These are phyloP conservation scores for Melaleuca alternifolia DNA, from an alignment of 345 rosid species.

Conservation along the genomic window DNA sequence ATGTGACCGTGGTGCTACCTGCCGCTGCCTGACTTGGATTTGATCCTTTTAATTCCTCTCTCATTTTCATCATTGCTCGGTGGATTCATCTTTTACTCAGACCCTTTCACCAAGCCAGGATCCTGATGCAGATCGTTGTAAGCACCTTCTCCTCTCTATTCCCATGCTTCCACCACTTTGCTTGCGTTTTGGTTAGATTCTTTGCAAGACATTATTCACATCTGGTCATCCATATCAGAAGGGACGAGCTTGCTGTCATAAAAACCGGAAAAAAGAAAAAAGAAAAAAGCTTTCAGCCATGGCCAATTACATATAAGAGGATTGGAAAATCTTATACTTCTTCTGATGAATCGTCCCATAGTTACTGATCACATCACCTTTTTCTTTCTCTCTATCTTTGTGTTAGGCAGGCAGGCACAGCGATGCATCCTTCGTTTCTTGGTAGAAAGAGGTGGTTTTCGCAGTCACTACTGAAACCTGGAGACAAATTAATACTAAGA, in stretches of 20 bases:
- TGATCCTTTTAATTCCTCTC: no score
- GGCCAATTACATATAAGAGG: background rate
- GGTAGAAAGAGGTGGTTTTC: background rate
- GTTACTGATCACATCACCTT: background rate
- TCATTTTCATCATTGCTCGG: no score
- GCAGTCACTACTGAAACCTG: background rate
- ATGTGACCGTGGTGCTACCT: background rate
- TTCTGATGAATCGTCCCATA: background rate
- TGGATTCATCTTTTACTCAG: no score
- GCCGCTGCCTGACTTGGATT: background rate
- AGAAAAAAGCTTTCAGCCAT: background rate
- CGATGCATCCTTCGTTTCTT: background rate
- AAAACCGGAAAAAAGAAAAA: no score
- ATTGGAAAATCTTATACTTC: background rate
- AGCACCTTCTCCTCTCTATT: no score
- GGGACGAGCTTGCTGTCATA: no score
- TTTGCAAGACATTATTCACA: no score
- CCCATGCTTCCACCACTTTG: no score
- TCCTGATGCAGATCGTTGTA: no score
- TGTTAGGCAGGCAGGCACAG: background rate
- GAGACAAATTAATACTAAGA: background rate
- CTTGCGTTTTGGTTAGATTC: no score
- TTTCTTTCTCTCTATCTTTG: background rate
- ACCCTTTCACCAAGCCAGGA: no score
- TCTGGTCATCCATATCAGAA: no score